A percentile compares a stretch with the other conserved stretches of the same genome.
Evolutionary conservation across 495 filamentous ascomycete genomes (phyloP).

Genomic region (Aspergillus mulundensis): DNA sequence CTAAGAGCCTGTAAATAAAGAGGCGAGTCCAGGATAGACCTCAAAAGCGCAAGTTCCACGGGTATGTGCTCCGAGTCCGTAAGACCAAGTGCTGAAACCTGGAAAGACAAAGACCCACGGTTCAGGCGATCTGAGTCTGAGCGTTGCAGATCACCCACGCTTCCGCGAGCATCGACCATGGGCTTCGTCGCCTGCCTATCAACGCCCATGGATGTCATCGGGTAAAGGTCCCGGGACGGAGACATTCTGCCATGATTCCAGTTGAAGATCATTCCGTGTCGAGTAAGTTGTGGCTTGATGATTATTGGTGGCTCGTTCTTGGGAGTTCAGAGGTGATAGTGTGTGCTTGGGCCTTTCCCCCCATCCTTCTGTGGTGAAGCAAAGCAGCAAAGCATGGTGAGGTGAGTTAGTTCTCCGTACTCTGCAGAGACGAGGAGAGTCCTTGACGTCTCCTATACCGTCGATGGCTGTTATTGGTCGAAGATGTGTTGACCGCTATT

Average conservation of each 20-base stretch:
- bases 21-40: constrained; percentile 1
- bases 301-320: neutral
- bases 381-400: too few relatives aligned
- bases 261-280: neutral
- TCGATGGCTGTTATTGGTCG: neutral
- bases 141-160: neutral
- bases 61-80: too few relatives aligned
- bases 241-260: neutral
- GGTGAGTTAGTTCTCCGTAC: too few relatives aligned
- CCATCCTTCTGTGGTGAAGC: neutral
- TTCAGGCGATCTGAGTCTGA: neutral
- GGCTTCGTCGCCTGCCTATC: too few relatives aligned
- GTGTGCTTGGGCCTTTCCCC: neutral
- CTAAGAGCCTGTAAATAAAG: neutral
- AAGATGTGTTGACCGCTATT: neutral
- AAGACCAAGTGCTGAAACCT: too few relatives aligned
- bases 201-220: too few relatives aligned
- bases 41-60: neutral
- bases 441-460: too few relatives aligned
- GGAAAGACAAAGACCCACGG: neutral
- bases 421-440: too few relatives aligned
- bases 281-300: neutral
- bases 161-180: neutral
- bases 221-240: neutral
- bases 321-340: neutral